Percentiles rank a stretch among this genome's conserved stretches.
Evolutionary conservation across 805 yeast genomes (phyloP).

Genomic region (Wickerhamiella dianesei): DNA sequence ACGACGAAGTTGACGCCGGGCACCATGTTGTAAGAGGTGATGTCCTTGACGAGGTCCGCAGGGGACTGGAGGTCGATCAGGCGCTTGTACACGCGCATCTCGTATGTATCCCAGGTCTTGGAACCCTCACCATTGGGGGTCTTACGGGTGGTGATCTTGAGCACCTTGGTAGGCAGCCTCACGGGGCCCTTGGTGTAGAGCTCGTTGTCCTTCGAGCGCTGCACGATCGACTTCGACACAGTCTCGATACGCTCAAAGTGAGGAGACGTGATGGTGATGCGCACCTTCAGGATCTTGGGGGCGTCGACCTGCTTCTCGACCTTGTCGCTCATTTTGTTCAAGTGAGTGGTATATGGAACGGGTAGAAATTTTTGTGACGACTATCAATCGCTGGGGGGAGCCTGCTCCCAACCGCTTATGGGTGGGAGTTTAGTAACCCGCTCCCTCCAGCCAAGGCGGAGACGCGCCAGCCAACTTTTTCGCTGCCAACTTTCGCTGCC

Average conservation of each 20-base stretch:
- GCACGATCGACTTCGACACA: slow-evolving; percentile 80
- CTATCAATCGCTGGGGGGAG: too few species aligned
- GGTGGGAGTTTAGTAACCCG: too few species aligned
- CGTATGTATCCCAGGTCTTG: slow-evolving; percentile 99
- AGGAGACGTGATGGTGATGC: slow-evolving; percentile 98
- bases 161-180: slow-evolving; percentile 98
- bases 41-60: slow-evolving; percentile 81
- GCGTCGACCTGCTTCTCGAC: slow-evolving; percentile 70
- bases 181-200: slow-evolving; percentile 94
- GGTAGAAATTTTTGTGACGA: neutral
- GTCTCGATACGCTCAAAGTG: slow-evolving; percentile 96
- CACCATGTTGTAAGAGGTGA: slow-evolving; percentile 95
- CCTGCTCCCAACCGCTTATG: too few species aligned
- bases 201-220: slow-evolving; percentile 70
- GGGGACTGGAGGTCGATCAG: slow-evolving; percentile 97
- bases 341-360: neutral
- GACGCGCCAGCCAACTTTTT: too few species aligned
- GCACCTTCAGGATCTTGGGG: slow-evolving; percentile 86
- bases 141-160: slow-evolving; percentile 98
- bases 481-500: too few species aligned
- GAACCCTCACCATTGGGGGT: slow-evolving; percentile 99
- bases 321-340: slow-evolving; percentile 32
- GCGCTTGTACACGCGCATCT: slow-evolving; percentile 99
- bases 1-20: slow-evolving; percentile 89
- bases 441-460: too few species aligned